Evolutionary conservation across 176 grass and related monocot genomes (phyloP).

Genomic region (Tillandsia fasciculata): DNA sequence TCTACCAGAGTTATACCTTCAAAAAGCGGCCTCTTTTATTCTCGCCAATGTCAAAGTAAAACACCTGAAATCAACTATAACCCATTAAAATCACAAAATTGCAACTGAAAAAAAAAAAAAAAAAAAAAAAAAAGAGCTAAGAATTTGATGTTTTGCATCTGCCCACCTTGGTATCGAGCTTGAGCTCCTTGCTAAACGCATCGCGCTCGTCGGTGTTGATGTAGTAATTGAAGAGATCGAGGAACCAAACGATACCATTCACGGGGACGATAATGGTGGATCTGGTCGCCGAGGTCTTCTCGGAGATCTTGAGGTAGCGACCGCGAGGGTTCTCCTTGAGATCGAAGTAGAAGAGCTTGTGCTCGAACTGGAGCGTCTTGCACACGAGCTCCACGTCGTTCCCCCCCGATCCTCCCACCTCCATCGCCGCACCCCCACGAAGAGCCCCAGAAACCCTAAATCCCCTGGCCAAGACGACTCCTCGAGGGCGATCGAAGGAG

Average conservation of each 20-base stretch:
- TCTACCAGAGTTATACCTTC: constrained; percentile 41
- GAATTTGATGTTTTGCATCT: background rate
- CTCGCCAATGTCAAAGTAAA: constrained; percentile 93
- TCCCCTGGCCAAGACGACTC: background rate
- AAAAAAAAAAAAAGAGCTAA: background rate
- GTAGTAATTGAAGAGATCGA: constrained; percentile 93
- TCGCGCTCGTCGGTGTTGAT: constrained; percentile 87
- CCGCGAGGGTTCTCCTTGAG: constrained; percentile 96
- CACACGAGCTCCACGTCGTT: constrained; percentile 91
- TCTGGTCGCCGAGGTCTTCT: constrained; percentile 87
- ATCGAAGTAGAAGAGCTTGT: constrained; percentile 99
- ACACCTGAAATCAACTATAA: constrained; percentile 40
- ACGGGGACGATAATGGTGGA: constrained; percentile 95
- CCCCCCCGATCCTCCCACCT: constrained; percentile 34
- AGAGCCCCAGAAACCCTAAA: background rate
- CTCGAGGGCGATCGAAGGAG: too few species aligned
- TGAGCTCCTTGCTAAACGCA: constrained; percentile 86
- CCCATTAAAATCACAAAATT: background rate
- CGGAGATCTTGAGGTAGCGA: constrained; percentile 94
- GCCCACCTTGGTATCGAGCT: constrained; percentile 76
- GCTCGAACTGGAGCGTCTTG: constrained; percentile 98
- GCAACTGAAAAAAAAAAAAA: background rate
- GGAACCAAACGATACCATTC: constrained; percentile 74
- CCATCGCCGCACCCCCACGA: background rate
- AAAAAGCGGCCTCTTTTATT: constrained; percentile 97